Evolutionary conservation across 1,284 basidiomycete species (phyloP).

Genomic region (Rhodofomes roseus): DNA sequence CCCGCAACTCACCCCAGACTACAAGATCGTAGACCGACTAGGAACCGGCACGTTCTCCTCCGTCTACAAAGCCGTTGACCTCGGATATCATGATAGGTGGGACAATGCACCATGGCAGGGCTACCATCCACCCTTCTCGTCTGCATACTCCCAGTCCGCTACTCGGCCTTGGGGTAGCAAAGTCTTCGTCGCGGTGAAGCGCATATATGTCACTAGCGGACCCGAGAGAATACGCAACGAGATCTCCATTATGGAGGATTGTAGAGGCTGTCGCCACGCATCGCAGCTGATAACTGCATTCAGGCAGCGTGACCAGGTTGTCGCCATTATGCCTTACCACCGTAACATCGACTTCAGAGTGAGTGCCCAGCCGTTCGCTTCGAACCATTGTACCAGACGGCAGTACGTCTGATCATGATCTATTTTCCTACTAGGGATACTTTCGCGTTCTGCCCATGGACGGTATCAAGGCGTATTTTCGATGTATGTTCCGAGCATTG

Average conservation of each 20-base stretch:
- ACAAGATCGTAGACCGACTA: slow-evolving; percentile 85
- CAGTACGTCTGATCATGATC: neutral
- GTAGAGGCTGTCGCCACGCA: slow-evolving; percentile 78
- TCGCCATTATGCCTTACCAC: slow-evolving; percentile 94
- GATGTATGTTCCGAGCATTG: slow-evolving; percentile 87
- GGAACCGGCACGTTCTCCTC: slow-evolving; percentile 99
- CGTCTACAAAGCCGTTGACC: slow-evolving; percentile 95
- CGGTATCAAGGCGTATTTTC: slow-evolving; percentile 85
- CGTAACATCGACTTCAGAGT: slow-evolving; percentile 92
- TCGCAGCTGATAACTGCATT: slow-evolving; percentile 96
- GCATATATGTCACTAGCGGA: slow-evolving; percentile 95
- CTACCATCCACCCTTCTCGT: slow-evolving; percentile 53
- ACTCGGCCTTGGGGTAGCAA: slow-evolving; percentile 40
- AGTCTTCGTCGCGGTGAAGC: slow-evolving; percentile 91
- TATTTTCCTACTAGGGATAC: slow-evolving; percentile 54
- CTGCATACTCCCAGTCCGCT: slow-evolving; percentile 56
- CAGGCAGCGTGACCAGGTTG: slow-evolving; percentile 88
- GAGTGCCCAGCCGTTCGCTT: slow-evolving; percentile 20
- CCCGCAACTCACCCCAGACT: slow-evolving; percentile 63
- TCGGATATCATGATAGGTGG: slow-evolving; percentile 72
- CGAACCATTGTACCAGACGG: neutral
- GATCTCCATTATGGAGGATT: slow-evolving; percentile 87
- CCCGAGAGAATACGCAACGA: slow-evolving; percentile 94
- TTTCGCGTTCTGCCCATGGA: slow-evolving; percentile 68
- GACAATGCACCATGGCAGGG: slow-evolving; percentile 83